These are phyloP conservation scores for Polysphondylium violaceum DNA, from an alignment of 78 protist genomes.

Conservation along the genomic window DNA sequence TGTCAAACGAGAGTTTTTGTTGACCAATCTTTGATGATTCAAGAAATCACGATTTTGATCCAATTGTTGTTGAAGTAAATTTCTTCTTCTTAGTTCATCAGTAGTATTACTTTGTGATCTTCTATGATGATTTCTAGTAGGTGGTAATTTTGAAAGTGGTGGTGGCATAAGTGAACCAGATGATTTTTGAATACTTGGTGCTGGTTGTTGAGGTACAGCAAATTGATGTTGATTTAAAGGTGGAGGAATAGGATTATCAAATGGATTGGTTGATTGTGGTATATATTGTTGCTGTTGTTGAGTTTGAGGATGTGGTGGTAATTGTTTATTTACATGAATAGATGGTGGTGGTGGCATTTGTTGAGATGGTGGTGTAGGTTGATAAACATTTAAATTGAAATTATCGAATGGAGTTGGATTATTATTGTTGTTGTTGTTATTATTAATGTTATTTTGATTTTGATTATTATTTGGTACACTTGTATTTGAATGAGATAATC, in stretches of 20 bases:
- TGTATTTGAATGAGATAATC: constrained; percentile 37
- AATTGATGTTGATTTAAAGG: too few relatives aligned
- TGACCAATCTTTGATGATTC: constrained; percentile 10
- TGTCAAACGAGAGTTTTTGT: constrained; percentile 2
- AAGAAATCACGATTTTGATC: constrained; percentile 63
- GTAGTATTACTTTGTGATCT: constrained; percentile 58
- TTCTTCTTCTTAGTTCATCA: constrained; percentile 67
- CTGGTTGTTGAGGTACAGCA: constrained; percentile 8
- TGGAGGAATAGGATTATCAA: too few relatives aligned
- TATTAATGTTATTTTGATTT: constrained; percentile 17
- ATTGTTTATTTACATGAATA: neutral
- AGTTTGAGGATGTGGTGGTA: neutral
- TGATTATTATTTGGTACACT: neutral
- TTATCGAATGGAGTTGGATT: constrained; percentile 19
- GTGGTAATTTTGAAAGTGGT: constrained; percentile 23
- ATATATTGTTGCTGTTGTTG: constrained; percentile 8
- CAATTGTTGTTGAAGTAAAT: constrained; percentile 70
- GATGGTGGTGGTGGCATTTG: constrained; percentile 3
- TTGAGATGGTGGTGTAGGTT: neutral
- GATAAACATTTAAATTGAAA: neutral
- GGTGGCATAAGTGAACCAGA: constrained; percentile 26
- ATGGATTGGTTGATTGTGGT: neutral
- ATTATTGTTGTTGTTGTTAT: neutral
- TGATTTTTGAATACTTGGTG: neutral
- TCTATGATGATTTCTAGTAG: constrained; percentile 58